Evolutionary conservation across 2,329 filamentous ascomycete species (phyloP).

Genomic region (Nothophaeocryptopus gaeumannii): DNA sequence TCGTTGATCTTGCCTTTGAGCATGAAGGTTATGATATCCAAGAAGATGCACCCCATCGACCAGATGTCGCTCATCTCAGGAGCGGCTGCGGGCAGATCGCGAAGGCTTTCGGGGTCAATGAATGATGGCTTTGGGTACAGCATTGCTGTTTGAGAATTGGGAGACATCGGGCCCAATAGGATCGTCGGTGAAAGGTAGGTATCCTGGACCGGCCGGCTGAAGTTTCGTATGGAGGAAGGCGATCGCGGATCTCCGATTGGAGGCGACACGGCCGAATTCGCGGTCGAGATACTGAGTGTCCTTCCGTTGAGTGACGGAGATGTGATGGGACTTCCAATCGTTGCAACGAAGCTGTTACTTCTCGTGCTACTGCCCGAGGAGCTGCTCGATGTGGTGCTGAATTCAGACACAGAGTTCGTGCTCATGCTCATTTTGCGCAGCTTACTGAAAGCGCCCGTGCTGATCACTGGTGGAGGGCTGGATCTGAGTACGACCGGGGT

Average conservation of each 20-base stretch:
- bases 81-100: constrained; percentile 36
- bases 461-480: constrained; percentile 30
- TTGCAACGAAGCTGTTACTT: constrained; percentile 30
- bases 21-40: constrained; percentile 68
- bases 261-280: constrained; percentile 20
- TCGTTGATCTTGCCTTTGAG: constrained; percentile 65
- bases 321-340: constrained; percentile 24
- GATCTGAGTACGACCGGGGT: constrained; percentile 41
- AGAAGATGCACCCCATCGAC: constrained; percentile 68
- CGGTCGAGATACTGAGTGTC: constrained; percentile 26
- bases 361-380: constrained; percentile 30
- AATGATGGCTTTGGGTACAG: constrained; percentile 32
- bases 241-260: constrained; percentile 19
- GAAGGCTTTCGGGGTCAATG: constrained; percentile 43
- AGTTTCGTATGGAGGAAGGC: constrained; percentile 25
- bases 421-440: constrained; percentile 32
- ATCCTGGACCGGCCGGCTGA: constrained; percentile 22
- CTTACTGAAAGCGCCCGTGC: constrained; percentile 28
- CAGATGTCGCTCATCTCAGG: constrained; percentile 63
- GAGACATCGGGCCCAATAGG: constrained; percentile 14
- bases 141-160: constrained; percentile 12
- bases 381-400: constrained; percentile 32
- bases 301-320: constrained; percentile 22
- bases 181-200: constrained; percentile 17
- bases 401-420: constrained; percentile 21